Evolutionary conservation across 768 basidiomycete genomes (phyloP), one percentile per base, ranked within the genome.

Genomic region (Boletus patriciae): DNA sequence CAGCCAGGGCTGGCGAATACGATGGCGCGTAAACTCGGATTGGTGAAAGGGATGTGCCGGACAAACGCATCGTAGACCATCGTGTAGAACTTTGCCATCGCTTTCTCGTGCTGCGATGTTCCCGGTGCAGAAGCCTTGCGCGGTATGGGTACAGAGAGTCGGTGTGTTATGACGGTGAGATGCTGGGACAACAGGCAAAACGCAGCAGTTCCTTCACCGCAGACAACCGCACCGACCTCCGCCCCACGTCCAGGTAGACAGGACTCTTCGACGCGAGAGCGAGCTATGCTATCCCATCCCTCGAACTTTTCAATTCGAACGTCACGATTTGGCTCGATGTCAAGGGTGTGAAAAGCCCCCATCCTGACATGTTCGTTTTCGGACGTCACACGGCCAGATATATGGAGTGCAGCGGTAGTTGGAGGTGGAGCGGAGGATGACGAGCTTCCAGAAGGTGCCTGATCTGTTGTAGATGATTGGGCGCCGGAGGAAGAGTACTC

Each of bases 1-100:
- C 98, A 99, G 0, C 97, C 97, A 9, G 97, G 97, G 62, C 92
- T 94, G 6, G 97, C 97, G 66, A 99, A 89, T 46, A 99, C 92
- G 65, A 99, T 92, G 3, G 90, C 96, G 43, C 88, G 88, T 42
- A 98, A 77, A 33, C 81, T 78, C 1, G 78, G 80, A 59, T 81
- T 85, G 21, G 82, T 76, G 64, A 86, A 97, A 4, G 97, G 95
- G 60, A 99, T 90, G 69, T 98, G 93, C 18, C 96, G 83, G 6
- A 93, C 71, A 63, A 98, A 91, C 0, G 92, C 84, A 25, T 93
- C 84, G 67, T 91, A 98, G 3, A 98, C 73, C 13, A 86, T 83
- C n/a, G 81, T 77, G 66, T 94, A 90, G 74, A 95, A 99, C 59
- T 82, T 89, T 16, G 77, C 66, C 69, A 96, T 78, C 1, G 92